Conservation (phyloP, 441 rosid genomes). For the Euphorbia corollata region DNA sequence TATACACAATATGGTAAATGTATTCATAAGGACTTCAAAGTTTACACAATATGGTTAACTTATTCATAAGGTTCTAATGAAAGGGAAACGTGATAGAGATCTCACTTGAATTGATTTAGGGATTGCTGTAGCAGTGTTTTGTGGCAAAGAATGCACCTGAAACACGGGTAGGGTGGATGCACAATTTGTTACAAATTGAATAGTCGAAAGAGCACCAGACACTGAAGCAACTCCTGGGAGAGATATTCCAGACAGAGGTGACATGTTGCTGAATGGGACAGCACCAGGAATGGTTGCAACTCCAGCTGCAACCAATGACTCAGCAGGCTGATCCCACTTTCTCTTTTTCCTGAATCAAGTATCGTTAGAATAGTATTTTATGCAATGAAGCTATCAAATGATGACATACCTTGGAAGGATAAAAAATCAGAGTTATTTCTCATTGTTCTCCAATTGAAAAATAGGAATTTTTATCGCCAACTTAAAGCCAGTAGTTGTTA, state of each 20-base stretch:
- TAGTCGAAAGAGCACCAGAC: constrained; percentile 30
- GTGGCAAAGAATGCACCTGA: constrained; percentile 30
- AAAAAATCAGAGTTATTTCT: neutral
- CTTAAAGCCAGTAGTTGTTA: neutral
- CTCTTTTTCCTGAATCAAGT: constrained; percentile 60
- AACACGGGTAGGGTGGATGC: constrained; percentile 25
- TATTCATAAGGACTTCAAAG: neutral
- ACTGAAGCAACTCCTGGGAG: constrained; percentile 31
- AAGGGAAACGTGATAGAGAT: neutral
- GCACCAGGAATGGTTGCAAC: constrained; percentile 15
- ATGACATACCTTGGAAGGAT: neutral
- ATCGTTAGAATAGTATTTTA: neutral
- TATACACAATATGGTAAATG: no score
- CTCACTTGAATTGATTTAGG: constrained; percentile 48
- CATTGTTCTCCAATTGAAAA: no score
- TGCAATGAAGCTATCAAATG: neutral
- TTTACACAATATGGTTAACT: no score
- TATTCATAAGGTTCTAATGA: neutral
- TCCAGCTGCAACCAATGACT: constrained; percentile 48
- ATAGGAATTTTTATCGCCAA: no score
- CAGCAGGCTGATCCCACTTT: constrained; percentile 95
- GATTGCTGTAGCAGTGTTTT: constrained; percentile 23
- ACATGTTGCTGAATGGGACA: constrained; percentile 35
- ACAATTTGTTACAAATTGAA: constrained; percentile 24
- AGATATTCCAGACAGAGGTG: constrained; percentile 31